Conservation (phyloP, 805 yeast genomes). For the Candida dendrica region DNA sequence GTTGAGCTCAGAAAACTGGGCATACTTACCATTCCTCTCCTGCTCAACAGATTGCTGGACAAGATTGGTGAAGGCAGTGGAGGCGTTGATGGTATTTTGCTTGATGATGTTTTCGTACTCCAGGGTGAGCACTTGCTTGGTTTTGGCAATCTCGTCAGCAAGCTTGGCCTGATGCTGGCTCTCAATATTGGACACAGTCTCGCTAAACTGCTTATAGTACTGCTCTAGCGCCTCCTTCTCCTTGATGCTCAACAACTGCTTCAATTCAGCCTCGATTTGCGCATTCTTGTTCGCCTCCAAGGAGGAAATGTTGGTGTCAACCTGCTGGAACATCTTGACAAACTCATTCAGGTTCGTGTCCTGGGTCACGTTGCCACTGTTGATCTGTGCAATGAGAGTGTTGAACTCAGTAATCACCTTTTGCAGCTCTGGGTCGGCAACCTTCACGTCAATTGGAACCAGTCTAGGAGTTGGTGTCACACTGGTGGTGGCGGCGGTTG, state of each 20-base stretch:
- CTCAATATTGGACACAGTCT: slow-evolving; percentile 55
- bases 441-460: slow-evolving; percentile 23
- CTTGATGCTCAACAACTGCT: slow-evolving; percentile 23
- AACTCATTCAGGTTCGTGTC: slow-evolving; percentile 7
- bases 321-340: slow-evolving; percentile 7
- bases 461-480: slow-evolving; percentile 11
- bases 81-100: slow-evolving; percentile 59
- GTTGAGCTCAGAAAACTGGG: slow-evolving; percentile 56
- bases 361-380: slow-evolving; percentile 14
- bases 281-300: slow-evolving; percentile 7
- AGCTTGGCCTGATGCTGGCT: slow-evolving; percentile 52
- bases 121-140: slow-evolving; percentile 54
- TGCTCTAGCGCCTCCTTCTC: slow-evolving; percentile 52
- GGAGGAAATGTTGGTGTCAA: slow-evolving; percentile 15
- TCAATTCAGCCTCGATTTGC: slow-evolving; percentile 10
- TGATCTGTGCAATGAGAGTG: slow-evolving; percentile 13
- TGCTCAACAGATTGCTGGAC: slow-evolving; percentile 53
- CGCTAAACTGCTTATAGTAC: slow-evolving; percentile 53
- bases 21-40: slow-evolving; percentile 76
- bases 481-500: slow-evolving; percentile 2
- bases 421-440: slow-evolving; percentile 22
- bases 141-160: slow-evolving; percentile 56
- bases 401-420: slow-evolving; percentile 19
- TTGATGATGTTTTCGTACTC: slow-evolving; percentile 71
- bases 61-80: slow-evolving; percentile 55